These are phyloP conservation scores for Pseudogymnoascus sp. DNA, from an alignment of 2,329 filamentous ascomycete genomes.

Conservation along the genomic window DNA sequence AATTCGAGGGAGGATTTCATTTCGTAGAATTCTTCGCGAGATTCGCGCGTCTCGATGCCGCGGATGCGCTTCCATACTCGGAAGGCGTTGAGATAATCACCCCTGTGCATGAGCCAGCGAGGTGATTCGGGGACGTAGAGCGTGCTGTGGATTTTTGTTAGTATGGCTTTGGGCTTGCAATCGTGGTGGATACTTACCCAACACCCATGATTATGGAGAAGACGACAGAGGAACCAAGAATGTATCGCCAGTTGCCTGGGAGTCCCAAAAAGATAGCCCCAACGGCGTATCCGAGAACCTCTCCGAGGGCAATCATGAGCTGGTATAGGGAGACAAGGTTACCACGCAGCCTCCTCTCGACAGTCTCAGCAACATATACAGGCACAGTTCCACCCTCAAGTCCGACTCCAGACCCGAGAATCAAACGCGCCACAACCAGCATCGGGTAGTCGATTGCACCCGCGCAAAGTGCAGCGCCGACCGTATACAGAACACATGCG, in stretches of 20 bases:
- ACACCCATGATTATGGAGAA: slow-evolving; percentile 57
- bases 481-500: slow-evolving; percentile 60
- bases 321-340: slow-evolving; percentile 69
- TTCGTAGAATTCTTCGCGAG: slow-evolving; percentile 61
- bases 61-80: slow-evolving; percentile 67
- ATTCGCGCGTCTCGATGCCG: slow-evolving; percentile 46
- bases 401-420: slow-evolving; percentile 63
- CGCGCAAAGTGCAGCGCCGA: slow-evolving; percentile 60
- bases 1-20: slow-evolving; percentile 57
- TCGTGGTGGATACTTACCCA: background rate
- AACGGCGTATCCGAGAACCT: slow-evolving; percentile 65
- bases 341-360: slow-evolving; percentile 57
- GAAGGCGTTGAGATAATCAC: slow-evolving; percentile 49
- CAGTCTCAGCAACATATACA: slow-evolving; percentile 66
- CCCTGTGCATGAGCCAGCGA: slow-evolving; percentile 63
- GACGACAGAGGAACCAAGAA: slow-evolving; percentile 62
- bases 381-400: slow-evolving; percentile 67
- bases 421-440: slow-evolving; percentile 60
- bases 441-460: slow-evolving; percentile 61
- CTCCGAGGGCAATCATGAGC: slow-evolving; percentile 67
- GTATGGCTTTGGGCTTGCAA: background rate
- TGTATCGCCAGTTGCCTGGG: slow-evolving; percentile 63
- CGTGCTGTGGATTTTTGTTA: slow-evolving; percentile 35
- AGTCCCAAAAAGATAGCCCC: slow-evolving; percentile 67
- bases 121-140: slow-evolving; percentile 64